Base-by-base conservation (phyloP, 164 flowering plant genomes). In the Platanus orientalis region DNA sequence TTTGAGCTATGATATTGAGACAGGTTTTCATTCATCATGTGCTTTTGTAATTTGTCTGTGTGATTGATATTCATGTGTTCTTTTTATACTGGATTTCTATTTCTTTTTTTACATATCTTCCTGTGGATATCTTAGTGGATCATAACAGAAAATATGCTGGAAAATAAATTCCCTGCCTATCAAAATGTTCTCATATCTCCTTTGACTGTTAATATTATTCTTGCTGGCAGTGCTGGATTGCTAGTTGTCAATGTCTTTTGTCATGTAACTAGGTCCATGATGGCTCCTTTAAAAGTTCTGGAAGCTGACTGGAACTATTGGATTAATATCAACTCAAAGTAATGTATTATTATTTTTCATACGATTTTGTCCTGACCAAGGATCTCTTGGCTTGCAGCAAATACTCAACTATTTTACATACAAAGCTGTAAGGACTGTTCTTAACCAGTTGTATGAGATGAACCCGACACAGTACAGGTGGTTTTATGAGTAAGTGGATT, bases 401-500 rank as follows among this genome's bases (percentile, higher is more conserved):
- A 39, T 86, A 21, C 66, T 82, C 32, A 87, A 94, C 67, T 88
- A 84, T 63, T 91, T 94, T 76, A 94, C 99, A 10, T 83, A 81
- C 78, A 94, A 94, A 78, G 97, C 99, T 44, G 92, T 86, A 69
- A 88, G 96, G 83, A 91, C 97, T 47, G 97, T 94, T 64, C 72
- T 91, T 47, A 70, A 69, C 71, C 99, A 94, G 81, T 90, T 94
- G 20, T 91, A 91, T 54, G 99, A 94, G 84, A 84, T 94, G 97
- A 94, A 94, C 69, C 99, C 99, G 39, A 75, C 93, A 12, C 71
- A 83, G 40, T 94, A 94, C 63, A 80, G 78, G 62, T 94, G 97
- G 97, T 81, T 94, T 36, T 91, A 94, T 62, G 76, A 94, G 99
- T 94, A 83, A 81, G 97, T 83, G 29, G 14, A 58, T 40, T 21